A percentile compares a stretch with the other conserved stretches of the same genome.
Evolutionary conservation across 1,139 yeast species (phyloP).

Genomic region (Wickerhamiella infanticola): DNA sequence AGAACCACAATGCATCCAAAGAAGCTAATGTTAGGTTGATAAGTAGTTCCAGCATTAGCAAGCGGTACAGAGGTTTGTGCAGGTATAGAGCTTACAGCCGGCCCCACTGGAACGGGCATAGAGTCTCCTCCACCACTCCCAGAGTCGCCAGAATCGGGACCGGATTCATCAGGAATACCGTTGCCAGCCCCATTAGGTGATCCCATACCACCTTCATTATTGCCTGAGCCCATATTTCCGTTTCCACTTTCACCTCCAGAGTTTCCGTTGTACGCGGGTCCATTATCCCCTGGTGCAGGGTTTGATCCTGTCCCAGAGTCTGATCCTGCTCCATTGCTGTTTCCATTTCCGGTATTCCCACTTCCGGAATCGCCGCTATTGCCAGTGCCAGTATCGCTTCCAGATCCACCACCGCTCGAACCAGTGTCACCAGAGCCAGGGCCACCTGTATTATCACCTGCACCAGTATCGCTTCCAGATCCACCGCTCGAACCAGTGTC

Average conservation of each 20-base stretch:
- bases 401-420: neutral
- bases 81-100: too few species aligned
- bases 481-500: neutral
- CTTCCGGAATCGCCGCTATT: neutral
- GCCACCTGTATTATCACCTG: neutral
- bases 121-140: neutral
- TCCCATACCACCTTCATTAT: neutral
- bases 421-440: neutral
- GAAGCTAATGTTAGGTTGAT: too few species aligned
- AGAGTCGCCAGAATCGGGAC: neutral
- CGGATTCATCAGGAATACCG: neutral
- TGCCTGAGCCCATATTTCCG: neutral
- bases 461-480: neutral
- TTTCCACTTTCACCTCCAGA: neutral
- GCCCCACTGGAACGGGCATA: too few species aligned
- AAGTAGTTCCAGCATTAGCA: too few species aligned
- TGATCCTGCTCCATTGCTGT: neutral
- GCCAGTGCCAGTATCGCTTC: neutral
- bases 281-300: neutral
- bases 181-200: neutral
- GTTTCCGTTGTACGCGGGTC: neutral
- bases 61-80: too few species aligned
- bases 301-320: neutral
- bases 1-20: too few species aligned
- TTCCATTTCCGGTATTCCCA: neutral